A percentile compares a stretch with the other conserved stretches of the same genome.
These are phyloP conservation scores for Bombardia bombarda DNA, from an alignment of 495 filamentous ascomycete species.

Conservation along the genomic window DNA sequence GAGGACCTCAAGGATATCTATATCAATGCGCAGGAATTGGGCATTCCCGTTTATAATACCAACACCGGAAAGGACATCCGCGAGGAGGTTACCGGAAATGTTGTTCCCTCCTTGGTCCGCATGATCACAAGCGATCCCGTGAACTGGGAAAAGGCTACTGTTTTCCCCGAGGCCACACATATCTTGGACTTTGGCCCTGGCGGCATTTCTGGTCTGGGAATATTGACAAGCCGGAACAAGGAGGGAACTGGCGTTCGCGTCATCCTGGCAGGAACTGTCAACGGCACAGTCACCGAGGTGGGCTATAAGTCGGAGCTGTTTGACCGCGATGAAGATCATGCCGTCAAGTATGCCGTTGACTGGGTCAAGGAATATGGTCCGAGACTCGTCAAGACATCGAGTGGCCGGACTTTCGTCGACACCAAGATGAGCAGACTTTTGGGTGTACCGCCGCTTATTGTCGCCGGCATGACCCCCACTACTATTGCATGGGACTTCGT, in stretches of 20 bases:
- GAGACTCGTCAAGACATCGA: conserved; percentile 75
- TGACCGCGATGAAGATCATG: conserved; percentile 85
- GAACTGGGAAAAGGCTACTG: conserved; percentile 89
- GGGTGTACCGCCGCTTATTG: conserved; percentile 84
- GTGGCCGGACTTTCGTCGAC: conserved; percentile 83
- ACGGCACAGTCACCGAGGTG: conserved; percentile 80
- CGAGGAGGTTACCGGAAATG: conserved; percentile 45
- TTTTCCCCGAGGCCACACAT: conserved; percentile 83
- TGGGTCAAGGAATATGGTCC: conserved; percentile 97
- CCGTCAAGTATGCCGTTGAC: conserved; percentile 92
- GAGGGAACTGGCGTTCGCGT: conserved; percentile 95
- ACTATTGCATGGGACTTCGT: conserved; percentile 96
- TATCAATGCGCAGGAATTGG: conserved; percentile 59
- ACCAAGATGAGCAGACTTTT: conserved; percentile 95
- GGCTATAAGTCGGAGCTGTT: conserved; percentile 97
- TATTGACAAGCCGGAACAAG: conserved; percentile 97
- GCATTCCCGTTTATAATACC: conserved; percentile 81
- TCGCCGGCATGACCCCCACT: conserved; percentile 92
- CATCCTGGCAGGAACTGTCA: conserved; percentile 84
- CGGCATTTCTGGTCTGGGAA: conserved; percentile 89
- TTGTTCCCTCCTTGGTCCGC: conserved; percentile 76
- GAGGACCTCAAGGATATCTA: conserved; percentile 79
- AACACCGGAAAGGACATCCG: conserved; percentile 77
- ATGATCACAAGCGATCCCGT: conserved; percentile 92
- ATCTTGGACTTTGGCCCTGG: conserved; percentile 95